Conservation (phyloP, 306 rosid genomes). For the Comarum palustre region DNA sequence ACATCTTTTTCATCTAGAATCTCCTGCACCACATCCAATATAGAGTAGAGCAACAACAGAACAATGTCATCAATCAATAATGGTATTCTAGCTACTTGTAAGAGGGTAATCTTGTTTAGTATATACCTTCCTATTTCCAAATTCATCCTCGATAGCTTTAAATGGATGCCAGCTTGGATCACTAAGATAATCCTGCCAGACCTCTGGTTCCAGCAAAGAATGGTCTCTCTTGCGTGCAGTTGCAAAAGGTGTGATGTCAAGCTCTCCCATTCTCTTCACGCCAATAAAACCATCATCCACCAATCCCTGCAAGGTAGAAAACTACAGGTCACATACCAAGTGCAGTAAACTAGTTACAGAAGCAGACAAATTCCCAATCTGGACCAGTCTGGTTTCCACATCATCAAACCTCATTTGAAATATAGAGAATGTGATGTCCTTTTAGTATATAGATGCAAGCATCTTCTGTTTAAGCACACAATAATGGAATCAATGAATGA, state of each 20-base stretch:
- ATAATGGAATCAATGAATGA: not conserved
- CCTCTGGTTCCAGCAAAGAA: slow-evolving; percentile 28
- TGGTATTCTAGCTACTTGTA: too few relatives aligned
- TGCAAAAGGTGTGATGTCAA: slow-evolving; percentile 49
- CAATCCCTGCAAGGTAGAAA: slow-evolving; percentile 31
- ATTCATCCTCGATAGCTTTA: slow-evolving; percentile 23
- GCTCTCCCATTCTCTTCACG: slow-evolving; percentile 50
- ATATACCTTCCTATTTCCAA: slow-evolving; percentile 34
- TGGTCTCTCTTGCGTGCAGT: slow-evolving; percentile 39
- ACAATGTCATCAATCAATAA: too few relatives aligned
- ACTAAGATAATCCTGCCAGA: slow-evolving; percentile 48
- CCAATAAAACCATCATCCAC: slow-evolving; percentile 34
- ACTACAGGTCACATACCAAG: not conserved
- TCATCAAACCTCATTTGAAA: not conserved
- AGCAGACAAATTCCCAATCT: not conserved
- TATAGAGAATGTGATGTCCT: not conserved
- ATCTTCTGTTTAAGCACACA: not conserved
- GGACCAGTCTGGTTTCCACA: not conserved
- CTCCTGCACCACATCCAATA: slow-evolving; percentile 33
- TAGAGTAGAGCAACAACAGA: not conserved
- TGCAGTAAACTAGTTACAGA: not conserved
- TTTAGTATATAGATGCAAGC: not conserved
- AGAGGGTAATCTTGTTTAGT: too few relatives aligned
- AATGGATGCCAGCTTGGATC: slow-evolving; percentile 68
- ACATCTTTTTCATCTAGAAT: slow-evolving; percentile 49